Evolutionary conservation across 768 basidiomycete species (phyloP).

Genomic region (Lenzites betulinus): DNA sequence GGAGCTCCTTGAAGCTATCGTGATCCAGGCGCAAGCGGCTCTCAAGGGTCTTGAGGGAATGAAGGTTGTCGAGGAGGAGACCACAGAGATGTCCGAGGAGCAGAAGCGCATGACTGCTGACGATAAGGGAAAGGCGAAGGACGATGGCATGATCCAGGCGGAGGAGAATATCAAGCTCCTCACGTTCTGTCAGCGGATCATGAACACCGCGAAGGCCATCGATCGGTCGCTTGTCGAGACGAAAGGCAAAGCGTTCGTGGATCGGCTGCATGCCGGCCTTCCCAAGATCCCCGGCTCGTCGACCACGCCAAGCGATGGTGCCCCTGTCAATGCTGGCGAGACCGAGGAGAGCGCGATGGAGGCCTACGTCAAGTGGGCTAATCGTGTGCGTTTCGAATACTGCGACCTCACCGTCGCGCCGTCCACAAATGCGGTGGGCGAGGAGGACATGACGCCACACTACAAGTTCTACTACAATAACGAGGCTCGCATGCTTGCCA

Average conservation of each 20-base stretch:
- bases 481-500: slow-evolving; percentile 82
- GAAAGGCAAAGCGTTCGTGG: slow-evolving; percentile 86
- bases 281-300: slow-evolving; percentile 59
- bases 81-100: slow-evolving; percentile 80
- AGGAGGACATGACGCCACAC: slow-evolving; percentile 60
- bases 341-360: slow-evolving; percentile 70
- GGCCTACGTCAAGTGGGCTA: slow-evolving; percentile 86
- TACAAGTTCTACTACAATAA: slow-evolving; percentile 84
- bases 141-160: slow-evolving; percentile 44
- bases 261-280: slow-evolving; percentile 71
- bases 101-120: slow-evolving; percentile 82
- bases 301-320: slow-evolving; percentile 25
- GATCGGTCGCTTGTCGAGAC: slow-evolving; percentile 87
- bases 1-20: slow-evolving; percentile 88
- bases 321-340: slow-evolving; percentile 49
- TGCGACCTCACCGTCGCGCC: slow-evolving; percentile 73
- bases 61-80: slow-evolving; percentile 46
- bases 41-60: slow-evolving; percentile 80
- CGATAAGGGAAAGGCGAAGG: slow-evolving; percentile 68
- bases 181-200: slow-evolving; percentile 83
- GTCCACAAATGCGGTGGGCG: slow-evolving; percentile 27
- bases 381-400: slow-evolving; percentile 82
- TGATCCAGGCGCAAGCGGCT: slow-evolving; percentile 91
- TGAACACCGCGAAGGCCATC: slow-evolving; percentile 80
- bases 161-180: slow-evolving; percentile 82